These are phyloP conservation scores for Lithospermum erythrorhizon DNA, from an alignment of 257 asterid species.

Conservation along the genomic window DNA sequence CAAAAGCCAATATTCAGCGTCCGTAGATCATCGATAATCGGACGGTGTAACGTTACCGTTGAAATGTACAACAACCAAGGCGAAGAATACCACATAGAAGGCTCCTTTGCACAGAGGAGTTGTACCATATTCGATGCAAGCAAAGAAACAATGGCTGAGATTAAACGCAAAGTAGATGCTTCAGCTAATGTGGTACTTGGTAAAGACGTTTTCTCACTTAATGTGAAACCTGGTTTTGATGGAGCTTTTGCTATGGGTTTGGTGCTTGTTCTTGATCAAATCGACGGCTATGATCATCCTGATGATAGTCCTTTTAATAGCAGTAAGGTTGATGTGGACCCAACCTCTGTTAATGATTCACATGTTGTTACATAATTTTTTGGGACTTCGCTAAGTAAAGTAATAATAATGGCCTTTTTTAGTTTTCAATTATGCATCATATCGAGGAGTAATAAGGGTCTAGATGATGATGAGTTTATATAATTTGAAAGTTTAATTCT, in stretches of 20 bases:
- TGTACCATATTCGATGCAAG: slow-evolving; percentile 33
- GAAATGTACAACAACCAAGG: slow-evolving; percentile 33
- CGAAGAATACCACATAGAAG: slow-evolving; percentile 56
- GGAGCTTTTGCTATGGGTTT: slow-evolving; percentile 70
- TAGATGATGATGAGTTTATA: too few relatives aligned
- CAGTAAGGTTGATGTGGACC: slow-evolving; percentile 33
- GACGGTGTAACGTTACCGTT: slow-evolving; percentile 38
- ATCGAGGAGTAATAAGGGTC: too few relatives aligned
- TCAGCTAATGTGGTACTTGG: slow-evolving; percentile 49
- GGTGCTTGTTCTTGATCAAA: slow-evolving; percentile 54
- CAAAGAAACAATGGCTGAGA: slow-evolving; percentile 47
- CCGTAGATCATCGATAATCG: slow-evolving; percentile 48
- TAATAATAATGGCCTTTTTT: not conserved
- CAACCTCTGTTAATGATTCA: slow-evolving; percentile 17
- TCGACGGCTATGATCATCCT: slow-evolving; percentile 26
- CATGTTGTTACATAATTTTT: slow-evolving; percentile 2
- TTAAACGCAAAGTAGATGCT: slow-evolving; percentile 57
- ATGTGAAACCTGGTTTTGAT: slow-evolving; percentile 45
- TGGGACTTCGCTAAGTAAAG: not conserved
- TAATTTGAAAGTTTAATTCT: too few relatives aligned
- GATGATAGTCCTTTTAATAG: slow-evolving; percentile 4
- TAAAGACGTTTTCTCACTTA: slow-evolving; percentile 46
- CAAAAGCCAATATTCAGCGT: slow-evolving; percentile 47
- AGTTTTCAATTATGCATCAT: not conserved
- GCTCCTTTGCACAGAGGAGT: slow-evolving; percentile 44